phyloP scores from a whole-genome alignment of 139 green algal species.

The Micractinium conductrix region DNA sequence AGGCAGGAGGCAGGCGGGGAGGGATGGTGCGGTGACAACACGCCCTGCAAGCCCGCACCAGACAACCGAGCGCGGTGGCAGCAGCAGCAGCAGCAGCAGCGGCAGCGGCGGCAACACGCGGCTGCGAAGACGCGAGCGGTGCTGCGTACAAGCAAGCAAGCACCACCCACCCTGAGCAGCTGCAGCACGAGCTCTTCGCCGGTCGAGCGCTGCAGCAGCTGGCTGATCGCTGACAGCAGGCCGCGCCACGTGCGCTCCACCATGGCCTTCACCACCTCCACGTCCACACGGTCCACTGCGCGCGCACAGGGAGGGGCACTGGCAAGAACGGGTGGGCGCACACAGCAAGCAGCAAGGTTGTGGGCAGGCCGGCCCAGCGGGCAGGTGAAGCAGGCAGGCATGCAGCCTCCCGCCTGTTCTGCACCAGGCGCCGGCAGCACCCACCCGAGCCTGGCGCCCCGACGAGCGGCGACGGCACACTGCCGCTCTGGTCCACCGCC shows the following conservation, averaged over 20 bases:
- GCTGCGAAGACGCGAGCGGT: too few relatives aligned
- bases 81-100: too few relatives aligned
- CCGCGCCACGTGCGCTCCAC: slow-evolving; percentile 53
- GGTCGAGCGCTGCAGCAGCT: slow-evolving; percentile 52
- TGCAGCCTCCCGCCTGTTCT: background rate
- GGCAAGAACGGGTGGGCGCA: too few relatives aligned
- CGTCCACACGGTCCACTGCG: slow-evolving; percentile 30
- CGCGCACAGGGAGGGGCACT: too few relatives aligned
- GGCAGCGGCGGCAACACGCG: too few relatives aligned
- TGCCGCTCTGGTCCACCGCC: slow-evolving; percentile 37
- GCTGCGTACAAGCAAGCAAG: too few relatives aligned
- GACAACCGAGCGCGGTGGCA: too few relatives aligned
- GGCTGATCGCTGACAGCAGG: slow-evolving; percentile 56
- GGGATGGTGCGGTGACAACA: too few relatives aligned
- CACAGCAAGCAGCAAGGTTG: background rate
- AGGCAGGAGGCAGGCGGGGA: too few relatives aligned
- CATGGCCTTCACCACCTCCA: slow-evolving; percentile 26
- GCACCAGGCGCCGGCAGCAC: too few relatives aligned
- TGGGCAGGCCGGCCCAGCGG: background rate
- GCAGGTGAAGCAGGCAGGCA: background rate
- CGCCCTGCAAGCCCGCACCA: too few relatives aligned
- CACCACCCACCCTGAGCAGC: slow-evolving; percentile 51
- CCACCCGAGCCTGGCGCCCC: background rate
- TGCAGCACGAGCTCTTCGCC: slow-evolving; percentile 51
- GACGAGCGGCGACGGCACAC: background rate